Conservation (phyloP, 179 eudicot genomes). For the Amaranthus tricolor region DNA sequence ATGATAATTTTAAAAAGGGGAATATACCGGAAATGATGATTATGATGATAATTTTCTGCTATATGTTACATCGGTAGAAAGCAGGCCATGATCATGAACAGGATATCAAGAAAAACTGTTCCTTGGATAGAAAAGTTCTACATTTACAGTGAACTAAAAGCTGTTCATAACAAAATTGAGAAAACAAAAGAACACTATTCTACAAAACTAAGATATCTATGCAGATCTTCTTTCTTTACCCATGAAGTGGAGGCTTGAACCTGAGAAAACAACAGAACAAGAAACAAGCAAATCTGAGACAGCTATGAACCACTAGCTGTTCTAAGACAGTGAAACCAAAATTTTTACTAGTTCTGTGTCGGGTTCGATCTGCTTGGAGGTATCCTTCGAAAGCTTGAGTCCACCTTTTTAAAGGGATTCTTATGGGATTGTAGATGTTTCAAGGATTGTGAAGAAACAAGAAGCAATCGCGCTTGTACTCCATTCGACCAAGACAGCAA, state of each 20-base stretch:
- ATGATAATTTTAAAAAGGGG: too few relatives aligned
- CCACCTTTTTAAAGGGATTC: slow-evolving; percentile 40
- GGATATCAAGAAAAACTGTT: too few relatives aligned
- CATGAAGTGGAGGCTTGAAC: slow-evolving; percentile 10
- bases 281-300: slow-evolving; percentile 12
- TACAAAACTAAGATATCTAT: too few relatives aligned
- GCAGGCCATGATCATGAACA: too few relatives aligned
- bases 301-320: slow-evolving; percentile 15
- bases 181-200: too few relatives aligned
- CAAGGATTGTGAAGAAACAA: slow-evolving; percentile 29
- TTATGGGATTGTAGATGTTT: slow-evolving; percentile 29
- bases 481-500: slow-evolving; percentile 30
- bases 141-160: too few relatives aligned
- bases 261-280: slow-evolving; percentile 5
- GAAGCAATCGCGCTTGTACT: slow-evolving; percentile 30
- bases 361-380: slow-evolving; percentile 60
- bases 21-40: too few relatives aligned
- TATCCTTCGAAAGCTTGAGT: slow-evolving; percentile 48
- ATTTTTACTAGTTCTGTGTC: slow-evolving; percentile 53
- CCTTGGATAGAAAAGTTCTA: too few relatives aligned
- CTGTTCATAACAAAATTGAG: too few relatives aligned
- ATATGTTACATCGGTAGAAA: too few relatives aligned
- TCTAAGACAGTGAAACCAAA: not conserved
- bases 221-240: not conserved
- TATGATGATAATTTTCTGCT: too few relatives aligned